Conservation (phyloP, 1,284 basidiomycete species). For the Somion occarium region DNA sequence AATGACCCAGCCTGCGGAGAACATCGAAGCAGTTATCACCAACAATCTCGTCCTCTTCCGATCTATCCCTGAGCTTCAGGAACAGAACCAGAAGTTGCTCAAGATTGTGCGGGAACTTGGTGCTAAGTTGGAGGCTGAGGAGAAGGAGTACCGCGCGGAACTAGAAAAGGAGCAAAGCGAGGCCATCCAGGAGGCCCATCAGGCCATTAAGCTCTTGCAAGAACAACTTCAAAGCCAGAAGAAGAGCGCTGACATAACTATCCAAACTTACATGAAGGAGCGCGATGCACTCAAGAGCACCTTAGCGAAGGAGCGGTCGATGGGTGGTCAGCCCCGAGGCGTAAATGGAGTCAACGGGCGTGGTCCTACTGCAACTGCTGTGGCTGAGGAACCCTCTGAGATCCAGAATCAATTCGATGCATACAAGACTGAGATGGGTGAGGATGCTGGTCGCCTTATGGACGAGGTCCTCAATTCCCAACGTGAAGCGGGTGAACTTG, state of each 20-base stretch:
- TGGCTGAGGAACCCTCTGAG: slow-evolving; percentile 56
- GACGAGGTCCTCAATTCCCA: slow-evolving; percentile 67
- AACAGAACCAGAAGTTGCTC: slow-evolving; percentile 88
- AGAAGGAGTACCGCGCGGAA: slow-evolving; percentile 60
- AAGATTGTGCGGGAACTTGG: slow-evolving; percentile 80
- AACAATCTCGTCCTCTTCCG: slow-evolving; percentile 88
- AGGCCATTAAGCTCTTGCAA: slow-evolving; percentile 78
- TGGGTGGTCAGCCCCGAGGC: slow-evolving; percentile 13
- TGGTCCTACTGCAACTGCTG: slow-evolving; percentile 18
- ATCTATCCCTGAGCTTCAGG: slow-evolving; percentile 76
- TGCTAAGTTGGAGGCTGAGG: slow-evolving; percentile 72
- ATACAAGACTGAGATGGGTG: slow-evolving; percentile 74
- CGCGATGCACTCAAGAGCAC: slow-evolving; percentile 82
- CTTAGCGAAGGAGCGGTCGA: slow-evolving; percentile 45
- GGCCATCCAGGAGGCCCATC: slow-evolving; percentile 83
- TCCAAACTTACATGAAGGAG: slow-evolving; percentile 82
- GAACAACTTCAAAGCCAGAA: slow-evolving; percentile 70
- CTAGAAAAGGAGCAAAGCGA: slow-evolving; percentile 72
- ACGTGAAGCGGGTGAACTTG: slow-evolving; percentile 61
- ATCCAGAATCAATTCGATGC: slow-evolving; percentile 74
- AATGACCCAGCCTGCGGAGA: slow-evolving; percentile 40
- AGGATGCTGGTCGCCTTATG: slow-evolving; percentile 64
- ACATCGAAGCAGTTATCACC: slow-evolving; percentile 79
- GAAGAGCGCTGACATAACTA: slow-evolving; percentile 62
- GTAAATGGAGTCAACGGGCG: slow-evolving; percentile 32